These are phyloP conservation scores for Beauveria scarabaeidicola DNA, from an alignment of 2,329 filamentous ascomycete genomes.

Conservation along the genomic window DNA sequence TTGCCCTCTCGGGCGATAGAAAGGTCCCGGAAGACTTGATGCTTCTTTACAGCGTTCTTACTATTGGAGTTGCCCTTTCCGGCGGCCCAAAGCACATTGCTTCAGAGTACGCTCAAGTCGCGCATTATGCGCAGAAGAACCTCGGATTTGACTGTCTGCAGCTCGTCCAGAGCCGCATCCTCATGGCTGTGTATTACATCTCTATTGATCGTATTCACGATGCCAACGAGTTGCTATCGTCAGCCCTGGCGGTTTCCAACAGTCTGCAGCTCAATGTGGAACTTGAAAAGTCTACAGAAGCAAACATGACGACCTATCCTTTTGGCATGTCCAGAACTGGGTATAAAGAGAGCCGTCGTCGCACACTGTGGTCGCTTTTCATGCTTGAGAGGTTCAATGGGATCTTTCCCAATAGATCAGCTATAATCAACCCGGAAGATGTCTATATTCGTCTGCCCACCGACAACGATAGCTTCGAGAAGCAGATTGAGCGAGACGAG, in stretches of 20 bases:
- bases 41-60: slow-evolving; percentile 37
- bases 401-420: slow-evolving; percentile 44
- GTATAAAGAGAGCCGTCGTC: slow-evolving; percentile 57
- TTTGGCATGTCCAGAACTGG: slow-evolving; percentile 49
- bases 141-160: slow-evolving; percentile 37
- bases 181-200: slow-evolving; percentile 59
- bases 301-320: slow-evolving; percentile 33
- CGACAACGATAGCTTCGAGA: slow-evolving; percentile 52
- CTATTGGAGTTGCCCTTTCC: slow-evolving; percentile 31
- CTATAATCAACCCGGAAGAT: slow-evolving; percentile 53
- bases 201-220: slow-evolving; percentile 50
- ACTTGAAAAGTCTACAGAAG: slow-evolving; percentile 37
- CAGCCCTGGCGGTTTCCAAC: slow-evolving; percentile 51
- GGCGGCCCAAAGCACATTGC: slow-evolving; percentile 29
- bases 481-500: slow-evolving; percentile 45
- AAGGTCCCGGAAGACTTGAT: slow-evolving; percentile 36
- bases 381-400: slow-evolving; percentile 60
- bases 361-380: slow-evolving; percentile 66
- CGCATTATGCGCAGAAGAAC: slow-evolving; percentile 43
- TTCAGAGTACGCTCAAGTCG: slow-evolving; percentile 39
- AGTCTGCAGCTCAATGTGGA: slow-evolving; percentile 58
- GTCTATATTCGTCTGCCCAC: slow-evolving; percentile 60
- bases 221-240: slow-evolving; percentile 55
- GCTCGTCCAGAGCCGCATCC: slow-evolving; percentile 57
- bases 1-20: slow-evolving; percentile 24